Evolutionary conservation across 2,329 filamentous ascomycete species (phyloP), one percentile per base, ranked within the genome.

Genomic region (Chlorencoelia australis): DNA sequence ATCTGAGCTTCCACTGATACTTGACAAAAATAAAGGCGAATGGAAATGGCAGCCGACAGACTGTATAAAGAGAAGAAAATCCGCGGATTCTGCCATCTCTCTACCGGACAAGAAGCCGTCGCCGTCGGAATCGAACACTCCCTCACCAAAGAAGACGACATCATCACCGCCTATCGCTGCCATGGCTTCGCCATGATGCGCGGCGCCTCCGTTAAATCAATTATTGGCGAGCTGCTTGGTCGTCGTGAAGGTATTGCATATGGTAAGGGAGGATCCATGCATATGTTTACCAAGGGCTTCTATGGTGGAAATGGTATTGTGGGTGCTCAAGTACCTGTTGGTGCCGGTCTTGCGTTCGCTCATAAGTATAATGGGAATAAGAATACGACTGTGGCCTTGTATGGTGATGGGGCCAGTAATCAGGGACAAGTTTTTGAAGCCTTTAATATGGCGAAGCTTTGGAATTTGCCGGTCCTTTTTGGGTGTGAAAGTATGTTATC

Each of bases 61-160:
- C 73, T 98, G 58, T 98, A 98, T 84, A 98, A 98, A 74, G 91
- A 96, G 73, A 98, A 98, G 82, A 96, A 98, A 76, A 96, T 98
- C 56, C 84, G 91, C 56, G 91, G 91, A 69, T 98, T 98, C 82
- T 98, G 91, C 71, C 91, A 98, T 69, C 68, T 98, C 65, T 96
- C 91, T 41, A 94, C 83, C 42, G 91, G 91, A 46, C 91, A 98
- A 68, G 91, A 98, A 74, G 91, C 91, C 49, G 91, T 98, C 50
- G 87, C 91, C 41, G 80, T 88, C 53, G 91, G 91, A 61, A 96
- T 98, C 58, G 91, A 98, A 69, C 85, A 94, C 63, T 88, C 88
- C 50, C 83, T 98, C 59, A 84, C 78, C 56, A 87, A 85, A 66
- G 67, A 80, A 51, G 91, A 98, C 71, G 86, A 94, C 60, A 64